Percentiles rank a stretch among this genome's conserved stretches.
phyloP scores from a whole-genome alignment of 1,284 basidiomycete genomes.

The Phlebopus sp. region DNA sequence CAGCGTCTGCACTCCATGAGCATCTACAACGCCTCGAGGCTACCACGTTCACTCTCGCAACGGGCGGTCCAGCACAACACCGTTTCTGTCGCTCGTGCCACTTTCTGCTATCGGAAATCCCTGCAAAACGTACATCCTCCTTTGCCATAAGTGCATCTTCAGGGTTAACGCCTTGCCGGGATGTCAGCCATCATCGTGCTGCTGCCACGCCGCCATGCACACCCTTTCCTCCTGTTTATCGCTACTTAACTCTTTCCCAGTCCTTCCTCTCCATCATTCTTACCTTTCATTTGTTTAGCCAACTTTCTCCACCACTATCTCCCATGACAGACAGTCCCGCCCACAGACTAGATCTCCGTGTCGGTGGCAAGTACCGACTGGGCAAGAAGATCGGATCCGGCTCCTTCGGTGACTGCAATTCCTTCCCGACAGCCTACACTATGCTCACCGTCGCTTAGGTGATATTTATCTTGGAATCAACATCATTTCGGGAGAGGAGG shows the following conservation, averaged over 20 bases:
- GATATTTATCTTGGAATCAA: constrained; percentile 99
- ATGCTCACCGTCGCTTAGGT: constrained; percentile 46
- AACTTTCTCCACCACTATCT: constrained; percentile 15
- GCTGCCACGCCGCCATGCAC: constrained; percentile 15
- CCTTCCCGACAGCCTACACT: not conserved
- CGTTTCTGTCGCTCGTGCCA: not conserved
- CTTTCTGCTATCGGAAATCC: constrained; percentile 7
- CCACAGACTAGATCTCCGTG: constrained; percentile 88
- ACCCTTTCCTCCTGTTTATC: constrained; percentile 18
- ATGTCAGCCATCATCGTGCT: constrained; percentile 27
- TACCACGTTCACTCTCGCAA: constrained; percentile 25
- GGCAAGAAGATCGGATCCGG: constrained; percentile 99
- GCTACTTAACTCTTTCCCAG: not conserved
- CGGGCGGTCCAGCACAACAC: constrained; percentile 7
- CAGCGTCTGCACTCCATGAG: constrained; percentile 1
- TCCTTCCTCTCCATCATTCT: constrained; percentile 3
- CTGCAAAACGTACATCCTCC: not conserved
- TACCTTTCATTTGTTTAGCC: constrained; percentile 16
- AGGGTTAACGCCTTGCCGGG: constrained; percentile 5
- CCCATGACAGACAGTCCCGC: constrained; percentile 67
- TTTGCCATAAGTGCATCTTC: constrained; percentile 2
- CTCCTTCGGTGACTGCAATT: constrained; percentile 79
- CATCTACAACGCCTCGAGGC: constrained; percentile 25
- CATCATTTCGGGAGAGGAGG: constrained; percentile 99
- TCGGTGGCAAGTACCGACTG: constrained; percentile 97